Evolutionary conservation across 768 basidiomycete genomes (phyloP), one percentile per base, ranked within the genome.

Genomic region (Amanita phalloides): DNA sequence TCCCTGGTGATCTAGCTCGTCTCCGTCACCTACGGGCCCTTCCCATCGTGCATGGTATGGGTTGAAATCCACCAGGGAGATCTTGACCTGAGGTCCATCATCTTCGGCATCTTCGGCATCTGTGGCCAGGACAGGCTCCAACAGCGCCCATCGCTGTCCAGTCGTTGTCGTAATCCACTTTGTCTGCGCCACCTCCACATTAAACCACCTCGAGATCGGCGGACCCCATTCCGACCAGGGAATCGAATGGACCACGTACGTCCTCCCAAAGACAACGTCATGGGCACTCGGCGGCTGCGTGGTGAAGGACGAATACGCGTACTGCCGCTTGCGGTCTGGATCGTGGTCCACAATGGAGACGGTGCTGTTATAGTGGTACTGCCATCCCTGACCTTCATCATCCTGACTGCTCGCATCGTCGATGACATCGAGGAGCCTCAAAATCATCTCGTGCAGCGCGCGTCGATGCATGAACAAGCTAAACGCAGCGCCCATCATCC

Each of bases 81-180:
- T 32, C 28, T 4, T 33, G 1, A 44, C n/a, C 17, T 13, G 37
- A 26, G 11, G 17, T 4, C 48, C 52, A 14, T 13, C 21, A 26
- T 36, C 55, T n/a, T 53, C 20, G 23, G 33, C 54, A 13, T 53
- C 49, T 11, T 55, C 53, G 13, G 54, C 48, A 11, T 56, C 53
- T 20, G 52, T 43, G 3, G 32, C 5, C 5, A 11, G 3, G 32
- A 3, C 32, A 3, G 36, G 46, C 9, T 36, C 46, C 11, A 63
- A 60, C 13, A 62, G 50, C 3, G 65, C 65, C 32, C 61, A 66
- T 9, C 70, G 56, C 55, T 70, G 65, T 0, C 68, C 68, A 30
- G 61, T 59, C 14, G 64, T 64, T 0, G 68, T 71, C 20, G 70
- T 71, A 23, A 71, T 70, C 72, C 71, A 72, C 4, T 66, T 58